Conservation (phyloP, 106 monocot genomes). For the Hemerocallis citrina region DNA sequence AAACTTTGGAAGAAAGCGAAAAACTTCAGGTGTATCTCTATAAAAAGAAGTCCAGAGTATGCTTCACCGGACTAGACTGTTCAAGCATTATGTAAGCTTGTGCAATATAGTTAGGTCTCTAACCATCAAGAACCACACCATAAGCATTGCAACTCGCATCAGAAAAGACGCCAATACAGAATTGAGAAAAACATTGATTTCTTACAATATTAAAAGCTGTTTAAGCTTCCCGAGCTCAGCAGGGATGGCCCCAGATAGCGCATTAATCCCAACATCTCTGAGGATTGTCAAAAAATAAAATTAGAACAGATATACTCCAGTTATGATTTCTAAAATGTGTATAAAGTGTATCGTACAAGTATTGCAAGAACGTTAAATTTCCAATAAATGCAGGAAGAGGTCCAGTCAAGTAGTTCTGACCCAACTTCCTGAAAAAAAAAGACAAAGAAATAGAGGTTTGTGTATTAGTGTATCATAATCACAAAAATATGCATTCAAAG, state of each 20-base stretch:
- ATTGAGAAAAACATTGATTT: slow-evolving; percentile 4
- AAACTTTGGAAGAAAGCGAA: neutral
- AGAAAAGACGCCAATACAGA: too few species aligned
- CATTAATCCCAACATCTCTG: slow-evolving; percentile 22
- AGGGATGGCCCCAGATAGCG: slow-evolving; percentile 23
- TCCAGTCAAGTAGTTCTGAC: slow-evolving; percentile 25
- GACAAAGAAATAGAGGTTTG: neutral
- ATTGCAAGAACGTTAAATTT: slow-evolving; percentile 17
- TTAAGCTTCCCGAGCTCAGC: slow-evolving; percentile 20
- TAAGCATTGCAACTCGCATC: neutral
- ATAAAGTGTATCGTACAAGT: slow-evolving; percentile 15
- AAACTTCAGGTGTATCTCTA: neutral
- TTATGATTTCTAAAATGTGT: slow-evolving; percentile 5
- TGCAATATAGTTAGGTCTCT: too few species aligned
- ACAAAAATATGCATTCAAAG: too few species aligned
- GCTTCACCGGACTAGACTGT: neutral
- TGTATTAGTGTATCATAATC: too few species aligned
- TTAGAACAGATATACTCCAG: neutral
- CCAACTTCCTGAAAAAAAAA: slow-evolving; percentile 18
- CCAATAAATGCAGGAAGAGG: slow-evolving; percentile 23
- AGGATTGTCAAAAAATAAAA: neutral
- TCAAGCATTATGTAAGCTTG: neutral
- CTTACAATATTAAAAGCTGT: slow-evolving; percentile 19
- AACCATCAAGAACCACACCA: neutral
- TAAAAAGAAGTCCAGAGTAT: neutral